A percentile compares a stretch with the other conserved stretches of the same genome.
Conservation (phyloP, 2,329 filamentous ascomycete species). For the Beauveria rudraprayagi region DNA sequence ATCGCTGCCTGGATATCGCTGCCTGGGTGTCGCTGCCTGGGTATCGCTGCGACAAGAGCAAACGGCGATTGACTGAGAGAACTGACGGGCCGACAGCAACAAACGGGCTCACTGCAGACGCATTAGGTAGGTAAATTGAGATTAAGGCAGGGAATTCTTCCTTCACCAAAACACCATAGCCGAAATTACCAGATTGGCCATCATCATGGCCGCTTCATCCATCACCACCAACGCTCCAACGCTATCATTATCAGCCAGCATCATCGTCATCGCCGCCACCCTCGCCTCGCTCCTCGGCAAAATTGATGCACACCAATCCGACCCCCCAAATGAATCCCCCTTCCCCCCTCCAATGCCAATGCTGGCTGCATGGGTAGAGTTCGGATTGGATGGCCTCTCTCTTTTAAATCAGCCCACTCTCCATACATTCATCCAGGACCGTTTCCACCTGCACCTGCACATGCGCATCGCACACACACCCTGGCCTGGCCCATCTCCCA, state of each 20-base stretch:
- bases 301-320: constrained; percentile 1
- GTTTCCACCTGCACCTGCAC: constrained; percentile 3
- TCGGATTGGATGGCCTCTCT: constrained; percentile 2
- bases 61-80: background rate
- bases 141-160: background rate
- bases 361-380: constrained; percentile 1
- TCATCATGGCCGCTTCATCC: background rate
- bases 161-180: background rate
- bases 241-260: background rate
- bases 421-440: constrained; percentile 1
- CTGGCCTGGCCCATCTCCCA: constrained; percentile 4
- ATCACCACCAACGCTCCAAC: background rate
- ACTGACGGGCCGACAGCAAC: background rate
- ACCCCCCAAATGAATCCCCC: background rate
- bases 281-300: constrained; percentile 8
- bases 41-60: background rate
- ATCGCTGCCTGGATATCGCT: background rate
- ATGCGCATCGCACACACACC: constrained; percentile 6
- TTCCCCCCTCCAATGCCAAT: background rate
- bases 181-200: background rate
- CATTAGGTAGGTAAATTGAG: background rate
- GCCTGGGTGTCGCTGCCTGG: too few relatives aligned
- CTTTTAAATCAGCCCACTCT: constrained; percentile 10
- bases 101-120: background rate
- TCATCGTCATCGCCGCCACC: background rate